Evolutionary conservation across 2,329 filamentous ascomycete species (phyloP), one percentile per base, ranked within the genome.

Genomic region (Calycina marina): DNA sequence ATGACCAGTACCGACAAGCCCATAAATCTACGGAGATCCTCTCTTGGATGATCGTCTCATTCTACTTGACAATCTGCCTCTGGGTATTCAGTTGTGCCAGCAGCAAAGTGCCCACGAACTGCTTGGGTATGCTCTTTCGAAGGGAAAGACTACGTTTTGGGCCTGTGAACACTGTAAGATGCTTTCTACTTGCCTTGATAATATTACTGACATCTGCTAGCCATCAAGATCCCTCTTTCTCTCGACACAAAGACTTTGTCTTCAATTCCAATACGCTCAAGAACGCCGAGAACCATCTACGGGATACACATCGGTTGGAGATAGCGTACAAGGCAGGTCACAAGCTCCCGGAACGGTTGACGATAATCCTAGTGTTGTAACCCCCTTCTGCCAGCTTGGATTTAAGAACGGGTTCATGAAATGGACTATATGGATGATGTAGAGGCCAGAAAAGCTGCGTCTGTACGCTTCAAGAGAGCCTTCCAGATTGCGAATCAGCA

Each of bases 231-330:
- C 18, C 18, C n/a, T 22, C 18, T n/a, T 22, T 22, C 18, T 22
- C 18, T 22, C 18, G 18, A 6, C 16, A 18, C 5, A 31, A 31
- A 18, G 15, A 11, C 16, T 31, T 12, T 12, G 13, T 18, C n/a
- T 31, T 31, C 13, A 31, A 31, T 14, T 12, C 10, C 10, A 31
- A 31, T 31, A 31, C 29, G 12, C 17, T 31, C 4, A 22, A 31
- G n/a, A 31, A 31, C 18, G 17, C 29, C 11, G 18, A 18, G 18
- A 20, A 22, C 4, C 17, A 31, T 13, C 11, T 31, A 9, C 15
- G 8, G 14, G 10, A 24, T 12, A 14, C 13, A 22, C 18, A 31
- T 18, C 18, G 9, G 15, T 18, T 31, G 12, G 18, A 31, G 14
- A 18, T 22, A 12, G 16, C 14, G 18, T 11, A 14, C 13, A 6